A percentile compares a stretch with the other conserved stretches of the same genome.
Conservation (phyloP, 2,329 filamentous ascomycete genomes). For the Byssothecium circinans region DNA sequence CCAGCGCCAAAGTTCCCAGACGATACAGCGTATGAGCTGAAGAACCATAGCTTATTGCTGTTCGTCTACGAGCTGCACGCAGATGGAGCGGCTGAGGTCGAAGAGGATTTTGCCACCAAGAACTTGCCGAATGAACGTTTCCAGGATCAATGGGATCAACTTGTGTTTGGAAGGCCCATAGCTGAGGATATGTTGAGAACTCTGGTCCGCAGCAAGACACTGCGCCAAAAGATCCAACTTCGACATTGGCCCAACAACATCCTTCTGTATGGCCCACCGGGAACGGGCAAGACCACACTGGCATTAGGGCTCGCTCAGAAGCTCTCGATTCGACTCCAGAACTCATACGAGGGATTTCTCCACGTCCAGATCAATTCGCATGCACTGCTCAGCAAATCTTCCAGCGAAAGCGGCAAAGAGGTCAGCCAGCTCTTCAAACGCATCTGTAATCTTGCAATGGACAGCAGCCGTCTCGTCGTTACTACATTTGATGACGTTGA, state of each 20-base stretch:
- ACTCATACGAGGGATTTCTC: constrained; percentile 38
- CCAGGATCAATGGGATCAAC: constrained; percentile 21
- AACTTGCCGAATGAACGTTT: constrained; percentile 15
- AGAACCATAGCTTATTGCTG: constrained; percentile 13
- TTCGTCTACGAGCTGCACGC: constrained; percentile 12
- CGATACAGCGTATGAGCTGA: constrained; percentile 5
- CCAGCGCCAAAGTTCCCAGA: constrained; percentile 1
- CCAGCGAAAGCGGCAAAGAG: constrained; percentile 51
- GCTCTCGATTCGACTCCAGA: constrained; percentile 49
- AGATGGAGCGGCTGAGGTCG: neutral
- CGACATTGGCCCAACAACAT: constrained; percentile 30
- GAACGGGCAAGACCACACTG: constrained; percentile 49
- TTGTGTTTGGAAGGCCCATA: constrained; percentile 49
- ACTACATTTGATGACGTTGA: constrained; percentile 57
- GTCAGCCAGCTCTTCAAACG: constrained; percentile 48
- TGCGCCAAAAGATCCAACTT: constrained; percentile 44
- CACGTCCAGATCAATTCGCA: constrained; percentile 52
- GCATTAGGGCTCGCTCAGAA: constrained; percentile 56
- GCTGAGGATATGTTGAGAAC: constrained; percentile 46
- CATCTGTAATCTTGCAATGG: constrained; percentile 41
- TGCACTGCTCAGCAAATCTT: constrained; percentile 51
- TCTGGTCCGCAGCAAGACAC: constrained; percentile 39
- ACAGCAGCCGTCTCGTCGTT: constrained; percentile 47
- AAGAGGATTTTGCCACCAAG: neutral
- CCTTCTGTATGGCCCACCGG: constrained; percentile 49